Percentiles rank a stretch among this genome's conserved stretches.
Conservation (phyloP, 116 monocot genomes). For the Papilionanthe hybrid region DNA sequence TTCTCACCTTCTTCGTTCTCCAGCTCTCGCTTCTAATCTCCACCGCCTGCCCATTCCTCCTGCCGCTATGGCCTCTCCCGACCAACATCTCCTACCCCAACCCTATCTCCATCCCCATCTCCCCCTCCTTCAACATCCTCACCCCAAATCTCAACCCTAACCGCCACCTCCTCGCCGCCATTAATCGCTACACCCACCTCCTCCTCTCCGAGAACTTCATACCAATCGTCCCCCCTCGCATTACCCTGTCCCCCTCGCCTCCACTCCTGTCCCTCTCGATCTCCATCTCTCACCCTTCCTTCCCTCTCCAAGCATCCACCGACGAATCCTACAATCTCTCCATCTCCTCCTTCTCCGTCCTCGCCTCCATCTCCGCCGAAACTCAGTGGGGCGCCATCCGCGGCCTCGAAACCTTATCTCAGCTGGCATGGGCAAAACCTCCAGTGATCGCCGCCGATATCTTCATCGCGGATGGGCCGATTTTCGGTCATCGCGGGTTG, state of each 20-base stretch:
- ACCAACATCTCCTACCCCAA: conserved; percentile 37
- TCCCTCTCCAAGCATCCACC: conserved; percentile 23
- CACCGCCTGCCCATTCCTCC: not conserved
- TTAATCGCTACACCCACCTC: conserved; percentile 41
- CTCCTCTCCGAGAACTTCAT: conserved; percentile 41
- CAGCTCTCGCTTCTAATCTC: not conserved
- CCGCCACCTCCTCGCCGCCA: conserved; percentile 28
- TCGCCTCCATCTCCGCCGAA: conserved; percentile 39
- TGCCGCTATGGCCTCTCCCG: conserved; percentile 63
- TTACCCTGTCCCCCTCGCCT: not conserved
- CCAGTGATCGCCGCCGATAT: conserved; percentile 23
- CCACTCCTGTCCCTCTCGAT: conserved; percentile 18
- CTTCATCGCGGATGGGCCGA: conserved; percentile 25
- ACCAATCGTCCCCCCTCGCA: conserved; percentile 32
- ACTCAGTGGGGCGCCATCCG: conserved; percentile 82
- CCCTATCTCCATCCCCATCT: conserved; percentile 35
- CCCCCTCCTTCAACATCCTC: conserved; percentile 51
- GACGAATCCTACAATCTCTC: conserved; percentile 68
- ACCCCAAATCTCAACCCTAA: conserved; percentile 7
- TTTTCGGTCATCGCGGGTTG: conserved; percentile 33
- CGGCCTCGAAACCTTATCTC: conserved; percentile 82
- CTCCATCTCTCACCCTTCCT: conserved; percentile 30
- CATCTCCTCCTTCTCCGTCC: conserved; percentile 10
- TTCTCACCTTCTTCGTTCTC: not conserved
- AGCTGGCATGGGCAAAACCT: conserved; percentile 47